Conservation (phyloP, 305 asterid species). For the Solanum hybrid region DNA sequence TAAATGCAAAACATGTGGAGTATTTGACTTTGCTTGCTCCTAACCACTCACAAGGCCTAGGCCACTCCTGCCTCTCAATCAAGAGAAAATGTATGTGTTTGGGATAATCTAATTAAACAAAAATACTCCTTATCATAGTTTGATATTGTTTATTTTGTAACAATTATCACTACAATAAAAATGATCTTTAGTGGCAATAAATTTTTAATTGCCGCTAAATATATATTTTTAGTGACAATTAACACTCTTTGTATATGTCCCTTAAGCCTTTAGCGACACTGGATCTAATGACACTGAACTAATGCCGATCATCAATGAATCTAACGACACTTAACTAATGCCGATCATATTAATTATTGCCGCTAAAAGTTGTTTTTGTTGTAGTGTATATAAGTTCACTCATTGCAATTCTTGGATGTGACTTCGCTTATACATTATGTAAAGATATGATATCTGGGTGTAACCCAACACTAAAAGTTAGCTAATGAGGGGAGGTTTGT, state of each 20-base stretch:
- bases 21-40: neutral
- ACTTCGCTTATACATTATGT: neutral
- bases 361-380: too few relatives aligned
- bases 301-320: too few relatives aligned
- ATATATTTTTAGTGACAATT: too few relatives aligned
- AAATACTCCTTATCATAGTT: neutral
- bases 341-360: too few relatives aligned
- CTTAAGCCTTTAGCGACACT: too few relatives aligned
- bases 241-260: too few relatives aligned
- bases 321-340: too few relatives aligned
- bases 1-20: conserved; percentile 7
- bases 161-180: too few relatives aligned
- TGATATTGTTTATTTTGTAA: neutral
- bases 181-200: too few relatives aligned
- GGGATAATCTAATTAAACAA: neutral
- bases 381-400: too few relatives aligned
- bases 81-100: neutral
- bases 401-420: neutral
- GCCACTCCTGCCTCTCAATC: neutral
- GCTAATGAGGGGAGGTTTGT: accelerated
- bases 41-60: neutral
- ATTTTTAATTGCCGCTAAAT: too few relatives aligned
- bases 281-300: too few relatives aligned
- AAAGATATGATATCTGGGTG: neutral
- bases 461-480: neutral